Evolutionary conservation across 2,329 filamentous ascomycete species (phyloP).

Genomic region (Aplosporella prunicola): DNA sequence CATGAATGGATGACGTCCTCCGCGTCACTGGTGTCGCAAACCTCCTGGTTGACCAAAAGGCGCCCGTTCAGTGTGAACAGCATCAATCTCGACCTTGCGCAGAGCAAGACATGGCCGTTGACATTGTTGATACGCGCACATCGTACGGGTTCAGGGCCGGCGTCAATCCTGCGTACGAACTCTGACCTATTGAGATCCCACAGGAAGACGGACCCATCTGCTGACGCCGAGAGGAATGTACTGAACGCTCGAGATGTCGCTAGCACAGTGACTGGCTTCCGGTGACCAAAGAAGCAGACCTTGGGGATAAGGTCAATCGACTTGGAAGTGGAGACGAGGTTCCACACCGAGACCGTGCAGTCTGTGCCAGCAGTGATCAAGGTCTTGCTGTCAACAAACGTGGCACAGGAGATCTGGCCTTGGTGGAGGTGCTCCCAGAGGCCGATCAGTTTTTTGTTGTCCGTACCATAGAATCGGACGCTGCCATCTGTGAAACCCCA

Average conservation of each 20-base stretch:
- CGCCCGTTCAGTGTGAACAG: slow-evolving; percentile 86
- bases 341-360: slow-evolving; percentile 81
- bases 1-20: slow-evolving; percentile 67
- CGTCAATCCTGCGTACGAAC: slow-evolving; percentile 54
- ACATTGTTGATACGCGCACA: slow-evolving; percentile 84
- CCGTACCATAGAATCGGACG: slow-evolving; percentile 79
- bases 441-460: slow-evolving; percentile 73
- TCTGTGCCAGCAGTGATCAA: slow-evolving; percentile 88
- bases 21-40: slow-evolving; percentile 56
- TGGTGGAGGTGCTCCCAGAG: slow-evolving; percentile 91
- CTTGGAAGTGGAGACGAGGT: slow-evolving; percentile 54
- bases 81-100: slow-evolving; percentile 62
- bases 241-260: slow-evolving; percentile 83
- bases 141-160: slow-evolving; percentile 37
- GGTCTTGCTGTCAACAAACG: slow-evolving; percentile 82
- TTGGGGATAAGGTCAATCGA: slow-evolving; percentile 66
- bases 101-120: slow-evolving; percentile 80
- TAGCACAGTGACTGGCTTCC: slow-evolving; percentile 69
- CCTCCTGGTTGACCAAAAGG: slow-evolving; percentile 68
- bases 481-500: slow-evolving; percentile 95
- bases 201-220: slow-evolving; percentile 72
- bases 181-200: slow-evolving; percentile 92
- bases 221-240: slow-evolving; percentile 73
- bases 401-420: slow-evolving; percentile 72
- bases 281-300: slow-evolving; percentile 82